Percentiles rank a stretch among this genome's conserved stretches.
phyloP scores from a whole-genome alignment of 2,329 filamentous ascomycete genomes.

The Bipolaris gigantea region DNA sequence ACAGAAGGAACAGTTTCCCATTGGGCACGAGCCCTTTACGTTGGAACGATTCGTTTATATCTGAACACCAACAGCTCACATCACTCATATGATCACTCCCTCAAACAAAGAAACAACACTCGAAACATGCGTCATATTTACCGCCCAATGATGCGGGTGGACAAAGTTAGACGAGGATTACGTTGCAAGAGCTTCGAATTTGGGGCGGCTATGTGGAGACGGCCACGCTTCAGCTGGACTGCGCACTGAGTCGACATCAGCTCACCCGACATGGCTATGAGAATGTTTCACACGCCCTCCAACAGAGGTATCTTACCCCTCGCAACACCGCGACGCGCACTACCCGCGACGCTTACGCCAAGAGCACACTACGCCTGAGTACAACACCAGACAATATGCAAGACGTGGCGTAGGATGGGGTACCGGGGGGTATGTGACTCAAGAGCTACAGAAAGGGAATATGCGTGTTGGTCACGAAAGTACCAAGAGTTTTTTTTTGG shows the following conservation, averaged over 20 bases:
- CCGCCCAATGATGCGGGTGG: background rate
- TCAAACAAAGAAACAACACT: background rate
- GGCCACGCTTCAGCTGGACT: background rate
- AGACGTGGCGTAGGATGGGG: background rate
- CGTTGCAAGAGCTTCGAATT: background rate
- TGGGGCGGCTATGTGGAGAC: background rate
- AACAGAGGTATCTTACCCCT: slow-evolving; percentile 2
- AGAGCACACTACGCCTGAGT: background rate
- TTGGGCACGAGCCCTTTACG: slow-evolving; percentile 4
- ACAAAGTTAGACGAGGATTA: background rate
- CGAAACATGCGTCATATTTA: background rate
- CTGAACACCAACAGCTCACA: background rate
- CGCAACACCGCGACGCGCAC: background rate
- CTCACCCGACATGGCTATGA: background rate
- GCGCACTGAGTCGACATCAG: background rate
- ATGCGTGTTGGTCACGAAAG: background rate
- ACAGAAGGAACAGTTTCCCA: slow-evolving; percentile 11
- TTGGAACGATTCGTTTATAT: slow-evolving; percentile 5
- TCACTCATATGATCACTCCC: background rate
- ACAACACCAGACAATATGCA: background rate
- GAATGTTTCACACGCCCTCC: background rate
- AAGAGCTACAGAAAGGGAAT: background rate
- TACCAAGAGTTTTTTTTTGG: background rate
- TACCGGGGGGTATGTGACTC: background rate
- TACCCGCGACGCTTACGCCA: slow-evolving; percentile 5